Percentiles rank a stretch among this genome's conserved stretches.
Evolutionary conservation across 2,329 filamentous ascomycete species (phyloP).

Genomic region (Pseudonectria buxi): DNA sequence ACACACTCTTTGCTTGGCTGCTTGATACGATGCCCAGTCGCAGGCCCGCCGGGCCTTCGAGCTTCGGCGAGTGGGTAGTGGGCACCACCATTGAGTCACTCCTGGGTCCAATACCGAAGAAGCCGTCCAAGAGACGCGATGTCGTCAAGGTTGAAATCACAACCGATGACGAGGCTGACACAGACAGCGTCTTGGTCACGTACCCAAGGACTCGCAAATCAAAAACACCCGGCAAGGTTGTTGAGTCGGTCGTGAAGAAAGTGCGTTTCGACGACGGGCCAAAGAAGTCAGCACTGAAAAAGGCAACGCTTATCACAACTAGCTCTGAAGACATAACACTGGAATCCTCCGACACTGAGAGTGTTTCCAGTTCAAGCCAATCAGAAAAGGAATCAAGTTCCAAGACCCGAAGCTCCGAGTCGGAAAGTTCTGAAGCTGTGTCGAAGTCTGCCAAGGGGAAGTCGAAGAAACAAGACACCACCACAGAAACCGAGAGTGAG

Average conservation of each 20-base stretch:
- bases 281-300: slow-evolving; percentile 34
- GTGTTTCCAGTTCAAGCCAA: slow-evolving; percentile 17
- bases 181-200: slow-evolving; percentile 42
- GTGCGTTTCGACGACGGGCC: slow-evolving; percentile 35
- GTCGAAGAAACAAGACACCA: slow-evolving; percentile 7
- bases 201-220: slow-evolving; percentile 35
- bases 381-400: slow-evolving; percentile 11
- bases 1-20: neutral
- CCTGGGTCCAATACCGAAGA: slow-evolving; percentile 21
- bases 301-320: slow-evolving; percentile 15
- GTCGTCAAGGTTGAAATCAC: slow-evolving; percentile 36
- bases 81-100: slow-evolving; percentile 29
- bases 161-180: slow-evolving; percentile 46
- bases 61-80: slow-evolving; percentile 36
- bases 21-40: slow-evolving; percentile 10
- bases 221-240: slow-evolving; percentile 1
- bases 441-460: slow-evolving; percentile 7
- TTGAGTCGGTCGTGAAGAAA: slow-evolving; percentile 28
- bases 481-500: slow-evolving; percentile 18
- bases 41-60: slow-evolving; percentile 14
- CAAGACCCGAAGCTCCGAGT: slow-evolving; percentile 12
- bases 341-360: slow-evolving; percentile 13
- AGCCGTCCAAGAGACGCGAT: slow-evolving; percentile 20
- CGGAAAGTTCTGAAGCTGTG: slow-evolving; percentile 10
- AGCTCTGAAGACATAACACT: slow-evolving; percentile 18